Evolutionary conservation across 2,329 filamentous ascomycete species (phyloP).

Genomic region (Colletotrichum liaoningense): DNA sequence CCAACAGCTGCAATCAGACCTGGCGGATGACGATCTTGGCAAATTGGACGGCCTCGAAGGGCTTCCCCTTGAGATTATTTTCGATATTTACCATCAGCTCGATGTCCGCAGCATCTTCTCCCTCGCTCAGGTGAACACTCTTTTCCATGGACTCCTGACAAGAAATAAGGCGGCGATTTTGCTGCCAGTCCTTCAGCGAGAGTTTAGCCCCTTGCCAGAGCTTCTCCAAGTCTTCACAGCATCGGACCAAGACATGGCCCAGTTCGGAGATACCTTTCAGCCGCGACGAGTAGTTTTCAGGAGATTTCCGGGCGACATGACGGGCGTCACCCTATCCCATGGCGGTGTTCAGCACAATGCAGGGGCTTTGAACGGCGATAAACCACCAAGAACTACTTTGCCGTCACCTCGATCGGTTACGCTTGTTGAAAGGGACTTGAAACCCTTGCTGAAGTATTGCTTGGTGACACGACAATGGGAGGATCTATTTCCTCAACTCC

Average conservation of each 20-base stretch:
- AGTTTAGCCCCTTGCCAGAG: slow-evolving; percentile 57
- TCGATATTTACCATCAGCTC: slow-evolving; percentile 60
- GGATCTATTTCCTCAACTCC: slow-evolving; percentile 54
- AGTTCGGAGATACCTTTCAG: slow-evolving; percentile 48
- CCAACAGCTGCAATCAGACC: neutral
- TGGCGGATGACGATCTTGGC: neutral
- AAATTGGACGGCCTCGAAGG: slow-evolving; percentile 40
- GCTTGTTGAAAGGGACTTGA: slow-evolving; percentile 47
- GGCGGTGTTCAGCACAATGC: slow-evolving; percentile 8
- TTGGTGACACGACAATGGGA: slow-evolving; percentile 52
- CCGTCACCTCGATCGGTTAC: slow-evolving; percentile 40
- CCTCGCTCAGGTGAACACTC: slow-evolving; percentile 50
- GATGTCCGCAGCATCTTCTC: slow-evolving; percentile 54
- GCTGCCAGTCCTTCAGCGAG: slow-evolving; percentile 52
- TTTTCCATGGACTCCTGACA: slow-evolving; percentile 54
- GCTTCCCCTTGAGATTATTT: slow-evolving; percentile 59
- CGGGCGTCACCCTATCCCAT: slow-evolving; percentile 39
- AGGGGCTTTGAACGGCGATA: slow-evolving; percentile 1
- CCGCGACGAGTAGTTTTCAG: slow-evolving; percentile 53
- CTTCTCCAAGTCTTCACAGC: slow-evolving; percentile 61
- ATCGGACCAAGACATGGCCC: slow-evolving; percentile 48
- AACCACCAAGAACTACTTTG: neutral
- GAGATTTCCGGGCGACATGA: slow-evolving; percentile 46
- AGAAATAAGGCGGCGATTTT: slow-evolving; percentile 55
- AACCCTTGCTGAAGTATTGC: slow-evolving; percentile 48